Evolutionary conservation across 2,329 filamentous ascomycete genomes (phyloP), one percentile per base, ranked within the genome.

Genomic region (Tolypocladium ovalisporum): DNA sequence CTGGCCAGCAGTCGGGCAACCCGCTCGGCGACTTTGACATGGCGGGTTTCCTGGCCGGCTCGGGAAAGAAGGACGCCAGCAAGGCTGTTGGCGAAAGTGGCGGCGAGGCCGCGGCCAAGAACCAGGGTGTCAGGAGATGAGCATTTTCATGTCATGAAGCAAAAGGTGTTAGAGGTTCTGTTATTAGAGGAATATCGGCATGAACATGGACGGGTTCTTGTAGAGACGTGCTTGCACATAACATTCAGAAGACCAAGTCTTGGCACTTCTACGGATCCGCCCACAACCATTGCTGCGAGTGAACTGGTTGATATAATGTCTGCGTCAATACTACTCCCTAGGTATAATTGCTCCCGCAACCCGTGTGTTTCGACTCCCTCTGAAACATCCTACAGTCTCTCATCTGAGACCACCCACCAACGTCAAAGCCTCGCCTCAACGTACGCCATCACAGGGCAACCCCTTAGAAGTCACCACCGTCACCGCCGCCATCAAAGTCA

Each of bases 21-120:
- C 75, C 79, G 1, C 73, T 82, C 56, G 75, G 75, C 59, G 78
- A 76, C 69, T 85, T 85, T 61, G 83, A 86, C 65, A 79, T 85
- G 78, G 83, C 83, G 2, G 77, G 78, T 9, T 88, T 84, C 67
- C 75, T 88, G 62, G 78, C 84, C 3, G 85, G 84, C 4, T 76
- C 78, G 44, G 69, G 68, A 60, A 77, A 76, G 62, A 76, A 77
- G 64, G 71, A 75, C 12, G 66, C 60, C 57, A 51, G 54, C 39
- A 56, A 40, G 24, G 8, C 19, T 27, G 40, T n/a, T 19, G 15
- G 34, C 40, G 59, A 55, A 32, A 60, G 64, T 37, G 62, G 62
- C 37, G 62, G 61, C 56, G 60, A 65, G 27, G 63, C 64, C 24
- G 63, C 56, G 60, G 64, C 34, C 35, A 77, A 75, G 67, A 75